Evolutionary conservation across 768 basidiomycete species (phyloP), one percentile per base, ranked within the genome.

Genomic region (Collybia sordida): DNA sequence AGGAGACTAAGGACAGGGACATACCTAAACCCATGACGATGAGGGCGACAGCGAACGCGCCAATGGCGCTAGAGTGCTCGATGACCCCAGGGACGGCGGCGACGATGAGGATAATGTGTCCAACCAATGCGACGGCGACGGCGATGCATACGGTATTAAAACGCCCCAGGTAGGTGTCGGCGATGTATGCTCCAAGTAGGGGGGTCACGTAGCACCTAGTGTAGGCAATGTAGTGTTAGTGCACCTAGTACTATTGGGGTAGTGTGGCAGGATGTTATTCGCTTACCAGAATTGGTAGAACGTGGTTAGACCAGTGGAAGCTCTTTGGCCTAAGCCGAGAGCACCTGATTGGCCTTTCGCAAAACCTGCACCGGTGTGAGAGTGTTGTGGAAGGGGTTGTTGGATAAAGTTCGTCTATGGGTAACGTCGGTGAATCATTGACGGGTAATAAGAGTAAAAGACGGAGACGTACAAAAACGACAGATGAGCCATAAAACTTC

Each of bases 381-480:
- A 89, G 40, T 82, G 83, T 0, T 60, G 50, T 3, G 89, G 89
- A 6, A 90, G 79, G 0, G 78, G 77, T 50, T 82, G 80, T 62
- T 91, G 89, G 35, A 90, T 83, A 66, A 82, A 90, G 65, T 90
- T 90, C 31, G 82, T 81, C 83, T 86, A 15, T 1, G 38, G 24
- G 7, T 27, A 22, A 11, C 31, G n/a, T 39, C 2, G 17, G 23
- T 9, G 24, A 12, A 39, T 0, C n/a, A 3, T 3, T 27, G 19
- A 14, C 3, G 6, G 40, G 23, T 18, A 22, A 38, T 22, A 24
- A 39, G 15, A 24, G 36, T 21, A 22, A 12, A 37, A 5, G 27
- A 11, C 6, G 27, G 27, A 3, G 4, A 60, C 70, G 49, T 52
- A 77, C 80, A 60, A 81, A 76, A 62, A 82, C 71, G 43, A 82